phyloP scores from a whole-genome alignment of 1,284 basidiomycete genomes.

The Trichosporon sp. region DNA sequence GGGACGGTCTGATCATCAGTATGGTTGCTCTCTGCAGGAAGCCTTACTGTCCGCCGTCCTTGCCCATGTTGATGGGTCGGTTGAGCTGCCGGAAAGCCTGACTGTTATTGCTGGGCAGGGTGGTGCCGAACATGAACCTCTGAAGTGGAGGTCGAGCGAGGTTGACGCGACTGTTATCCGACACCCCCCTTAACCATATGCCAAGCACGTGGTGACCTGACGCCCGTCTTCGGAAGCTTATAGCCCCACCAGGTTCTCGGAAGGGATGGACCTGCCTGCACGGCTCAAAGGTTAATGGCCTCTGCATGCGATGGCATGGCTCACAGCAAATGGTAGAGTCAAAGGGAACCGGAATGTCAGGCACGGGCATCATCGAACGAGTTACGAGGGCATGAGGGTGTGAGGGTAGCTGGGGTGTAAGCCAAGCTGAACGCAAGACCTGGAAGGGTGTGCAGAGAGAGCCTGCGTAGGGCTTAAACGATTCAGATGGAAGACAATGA shows the following conservation, averaged over 20 bases:
- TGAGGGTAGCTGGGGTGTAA: too few species aligned
- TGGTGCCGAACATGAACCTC: too few species aligned
- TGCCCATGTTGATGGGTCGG: background rate
- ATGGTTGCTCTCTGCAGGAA: fast-evolving
- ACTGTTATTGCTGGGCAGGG: background rate
- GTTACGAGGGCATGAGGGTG: background rate
- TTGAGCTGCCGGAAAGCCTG: background rate
- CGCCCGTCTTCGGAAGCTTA: background rate
- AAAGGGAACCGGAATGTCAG: slow-evolving; percentile 1
- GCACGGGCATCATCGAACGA: slow-evolving; percentile 1
- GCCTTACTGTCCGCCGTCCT: slow-evolving; percentile 8
- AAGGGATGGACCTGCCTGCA: too few species aligned
- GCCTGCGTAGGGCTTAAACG: background rate
- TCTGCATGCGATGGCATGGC: too few species aligned
- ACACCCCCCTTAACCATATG: background rate
- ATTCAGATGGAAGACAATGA: background rate
- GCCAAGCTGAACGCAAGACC: too few species aligned
- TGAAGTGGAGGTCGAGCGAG: slow-evolving; percentile 2
- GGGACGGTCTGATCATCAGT: slow-evolving; percentile 26
- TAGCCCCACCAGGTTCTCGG: background rate
- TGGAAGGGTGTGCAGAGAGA: background rate
- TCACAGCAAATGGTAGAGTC: background rate
- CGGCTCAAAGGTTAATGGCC: too few species aligned
- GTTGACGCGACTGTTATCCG: slow-evolving; percentile 17
- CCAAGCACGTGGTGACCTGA: background rate